Conservation (phyloP, 805 yeast genomes). For the Candida tammaniensis region DNA sequence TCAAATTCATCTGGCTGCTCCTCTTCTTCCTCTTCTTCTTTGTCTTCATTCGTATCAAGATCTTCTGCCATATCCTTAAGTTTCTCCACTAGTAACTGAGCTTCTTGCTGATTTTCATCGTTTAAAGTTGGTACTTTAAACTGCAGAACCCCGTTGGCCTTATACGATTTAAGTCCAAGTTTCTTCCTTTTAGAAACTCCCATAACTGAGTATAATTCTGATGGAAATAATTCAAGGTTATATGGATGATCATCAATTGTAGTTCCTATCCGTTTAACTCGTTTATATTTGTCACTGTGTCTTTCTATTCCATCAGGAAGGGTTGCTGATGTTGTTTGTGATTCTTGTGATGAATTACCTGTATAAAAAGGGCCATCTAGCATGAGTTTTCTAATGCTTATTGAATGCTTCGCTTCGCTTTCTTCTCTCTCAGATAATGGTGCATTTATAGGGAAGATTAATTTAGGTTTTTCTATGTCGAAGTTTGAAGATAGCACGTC, state of each 20-base stretch:
- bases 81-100: constrained; percentile 43
- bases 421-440: constrained; percentile 51
- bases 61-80: constrained; percentile 48
- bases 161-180: constrained; percentile 38
- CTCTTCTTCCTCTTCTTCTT: constrained; percentile 43
- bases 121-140: constrained; percentile 22
- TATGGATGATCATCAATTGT: constrained; percentile 80
- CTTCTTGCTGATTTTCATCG: constrained; percentile 31
- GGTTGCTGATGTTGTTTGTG: constrained; percentile 9
- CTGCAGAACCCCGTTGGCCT: constrained; percentile 34
- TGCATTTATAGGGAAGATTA: constrained; percentile 64
- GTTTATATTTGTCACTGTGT: constrained; percentile 76
- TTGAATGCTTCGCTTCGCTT: constrained; percentile 50
- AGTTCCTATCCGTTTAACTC: constrained; percentile 65
- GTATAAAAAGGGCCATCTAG: constrained; percentile 67
- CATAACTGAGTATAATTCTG: constrained; percentile 71
- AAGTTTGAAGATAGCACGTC: constrained; percentile 46
- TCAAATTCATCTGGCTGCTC: constrained; percentile 69
- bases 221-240: constrained; percentile 67
- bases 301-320: constrained; percentile 69
- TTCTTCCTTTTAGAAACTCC: constrained; percentile 52
- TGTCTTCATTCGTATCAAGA: constrained; percentile 67
- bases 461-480: constrained; percentile 40
- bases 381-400: constrained; percentile 52
- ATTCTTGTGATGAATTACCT: constrained; percentile 43